These are phyloP conservation scores for Nyssa sinensis DNA, from an alignment of 148 eudicot species.

Conservation along the genomic window DNA sequence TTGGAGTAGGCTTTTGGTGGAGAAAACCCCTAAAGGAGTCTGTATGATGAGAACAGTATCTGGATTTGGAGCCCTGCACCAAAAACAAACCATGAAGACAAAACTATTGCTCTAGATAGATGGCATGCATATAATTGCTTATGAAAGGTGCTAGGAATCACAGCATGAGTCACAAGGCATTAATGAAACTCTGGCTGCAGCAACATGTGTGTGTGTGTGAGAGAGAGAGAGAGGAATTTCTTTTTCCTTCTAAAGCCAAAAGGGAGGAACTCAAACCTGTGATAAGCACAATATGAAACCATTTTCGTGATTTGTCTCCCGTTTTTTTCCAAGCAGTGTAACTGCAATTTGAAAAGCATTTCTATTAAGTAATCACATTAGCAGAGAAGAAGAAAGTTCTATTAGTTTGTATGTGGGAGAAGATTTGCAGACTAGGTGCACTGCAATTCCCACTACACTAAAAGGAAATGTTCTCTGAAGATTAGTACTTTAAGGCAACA, in stretches of 20 bases:
- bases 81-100: background rate
- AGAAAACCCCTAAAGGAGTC: constrained; percentile 78
- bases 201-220: background rate
- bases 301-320: constrained; percentile 90
- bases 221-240: background rate
- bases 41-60: constrained; percentile 87
- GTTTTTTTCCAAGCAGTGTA: constrained; percentile 83
- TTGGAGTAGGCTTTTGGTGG: constrained; percentile 75
- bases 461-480: no score
- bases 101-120: background rate
- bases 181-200: constrained; percentile 1
- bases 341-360: constrained; percentile 39
- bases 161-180: background rate
- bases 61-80: constrained; percentile 90
- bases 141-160: background rate
- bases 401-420: no score
- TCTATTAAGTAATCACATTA: background rate
- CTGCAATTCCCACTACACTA: background rate
- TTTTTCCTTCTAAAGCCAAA: background rate
- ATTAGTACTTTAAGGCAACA: no score
- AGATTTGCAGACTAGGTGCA: no score
- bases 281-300: constrained; percentile 94
- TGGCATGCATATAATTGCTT: background rate
- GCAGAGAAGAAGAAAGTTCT: background rate
- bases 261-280: constrained; percentile 53